Percentiles rank a stretch among this genome's conserved stretches.
Evolutionary conservation across 2,329 filamentous ascomycete genomes (phyloP).

Genomic region (Phyllosticta ampelicida): DNA sequence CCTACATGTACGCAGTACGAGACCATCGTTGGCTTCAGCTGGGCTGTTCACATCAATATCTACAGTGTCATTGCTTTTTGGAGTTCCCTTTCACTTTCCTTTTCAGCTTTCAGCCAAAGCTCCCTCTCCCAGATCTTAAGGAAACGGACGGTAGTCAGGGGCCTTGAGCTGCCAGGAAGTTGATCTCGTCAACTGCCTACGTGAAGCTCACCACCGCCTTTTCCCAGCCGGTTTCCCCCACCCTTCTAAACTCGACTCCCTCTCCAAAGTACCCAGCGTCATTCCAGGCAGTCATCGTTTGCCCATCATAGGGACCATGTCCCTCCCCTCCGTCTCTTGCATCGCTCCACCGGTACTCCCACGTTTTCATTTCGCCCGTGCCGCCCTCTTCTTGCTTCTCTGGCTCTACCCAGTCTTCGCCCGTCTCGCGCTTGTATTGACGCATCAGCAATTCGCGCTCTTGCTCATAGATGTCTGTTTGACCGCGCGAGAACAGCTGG

Average conservation of each 20-base stretch:
- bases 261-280: conserved; percentile 88
- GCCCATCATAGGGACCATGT: conserved; percentile 78
- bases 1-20: too few species aligned
- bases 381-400: conserved; percentile 22
- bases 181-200: conserved; percentile 16
- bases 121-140: too few species aligned
- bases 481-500: conserved; percentile 69
- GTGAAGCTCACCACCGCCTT: conserved; percentile 20
- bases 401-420: conserved; percentile 67
- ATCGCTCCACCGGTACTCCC: conserved; percentile 92
- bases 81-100: too few species aligned
- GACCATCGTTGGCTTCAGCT: too few species aligned
- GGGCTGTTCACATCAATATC: too few species aligned
- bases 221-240: conserved; percentile 34
- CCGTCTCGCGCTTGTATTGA: conserved; percentile 74
- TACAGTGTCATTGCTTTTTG: too few species aligned
- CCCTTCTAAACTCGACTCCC: conserved; percentile 53
- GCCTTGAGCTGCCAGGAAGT: not conserved
- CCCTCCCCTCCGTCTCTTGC: conserved; percentile 66
- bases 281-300: conserved; percentile 84
- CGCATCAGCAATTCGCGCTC: conserved; percentile 75
- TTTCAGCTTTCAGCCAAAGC: too few species aligned
- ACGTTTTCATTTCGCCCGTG: conserved; percentile 40
- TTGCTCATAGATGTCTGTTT: conserved; percentile 83
- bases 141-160: too few species aligned